Conservation (phyloP, 2,329 filamentous ascomycete genomes). For the Chaetomium sp. region DNA sequence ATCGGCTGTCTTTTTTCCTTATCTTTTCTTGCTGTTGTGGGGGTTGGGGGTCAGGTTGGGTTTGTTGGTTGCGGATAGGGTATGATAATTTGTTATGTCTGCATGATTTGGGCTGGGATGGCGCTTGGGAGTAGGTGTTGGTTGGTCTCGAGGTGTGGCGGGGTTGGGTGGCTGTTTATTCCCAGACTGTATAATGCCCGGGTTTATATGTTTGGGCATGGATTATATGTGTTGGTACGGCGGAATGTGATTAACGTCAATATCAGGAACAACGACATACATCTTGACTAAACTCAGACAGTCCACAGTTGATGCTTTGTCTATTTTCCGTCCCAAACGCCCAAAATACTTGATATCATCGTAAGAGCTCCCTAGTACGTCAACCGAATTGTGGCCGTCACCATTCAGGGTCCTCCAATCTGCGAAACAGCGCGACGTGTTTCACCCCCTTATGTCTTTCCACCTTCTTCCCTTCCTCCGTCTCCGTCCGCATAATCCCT, state of each 20-base stretch:
- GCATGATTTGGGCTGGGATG: background rate
- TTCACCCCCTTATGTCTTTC: constrained; percentile 83
- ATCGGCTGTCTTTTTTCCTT: background rate
- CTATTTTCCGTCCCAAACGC: too few relatives aligned
- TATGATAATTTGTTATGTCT: background rate
- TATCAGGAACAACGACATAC: too few relatives aligned
- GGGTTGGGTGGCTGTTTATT: background rate
- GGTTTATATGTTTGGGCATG: too few relatives aligned
- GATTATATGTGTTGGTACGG: too few relatives aligned
- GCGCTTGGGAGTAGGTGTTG: background rate
- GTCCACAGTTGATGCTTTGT: too few relatives aligned
- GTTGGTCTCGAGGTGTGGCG: background rate
- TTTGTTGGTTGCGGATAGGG: too few relatives aligned
- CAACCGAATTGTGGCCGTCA: background rate
- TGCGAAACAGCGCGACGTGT: constrained; percentile 81
- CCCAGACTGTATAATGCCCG: background rate
- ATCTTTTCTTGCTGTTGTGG: background rate
- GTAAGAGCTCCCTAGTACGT: too few relatives aligned
- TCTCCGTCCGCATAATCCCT: constrained; percentile 69
- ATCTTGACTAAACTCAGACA: too few relatives aligned
- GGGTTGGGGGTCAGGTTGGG: background rate
- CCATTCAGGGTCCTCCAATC: constrained; percentile 61
- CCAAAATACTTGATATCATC: too few relatives aligned
- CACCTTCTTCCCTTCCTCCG: constrained; percentile 97
- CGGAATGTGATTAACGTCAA: too few relatives aligned